These are phyloP conservation scores for Simplicillium sp. DNA, from an alignment of 2,329 filamentous ascomycete genomes.

Conservation along the genomic window DNA sequence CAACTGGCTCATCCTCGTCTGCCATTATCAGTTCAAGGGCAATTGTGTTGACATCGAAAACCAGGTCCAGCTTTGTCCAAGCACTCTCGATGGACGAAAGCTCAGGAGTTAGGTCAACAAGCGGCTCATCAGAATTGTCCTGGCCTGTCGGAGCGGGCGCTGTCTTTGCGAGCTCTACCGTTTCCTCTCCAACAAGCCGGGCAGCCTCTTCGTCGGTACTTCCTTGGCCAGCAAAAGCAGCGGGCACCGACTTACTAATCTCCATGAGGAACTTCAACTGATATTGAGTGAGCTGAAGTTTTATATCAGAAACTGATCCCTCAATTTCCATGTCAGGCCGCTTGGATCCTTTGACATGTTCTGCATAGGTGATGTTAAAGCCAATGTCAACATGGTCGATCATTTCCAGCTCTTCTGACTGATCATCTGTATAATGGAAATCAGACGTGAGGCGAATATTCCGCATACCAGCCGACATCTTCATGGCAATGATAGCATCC, in stretches of 20 bases:
- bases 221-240: conserved; percentile 61
- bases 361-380: conserved; percentile 85
- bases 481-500: conserved; percentile 69
- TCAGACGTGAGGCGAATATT: conserved; percentile 87
- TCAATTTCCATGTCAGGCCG: conserved; percentile 87
- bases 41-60: conserved; percentile 82
- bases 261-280: conserved; percentile 86
- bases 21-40: conserved; percentile 81
- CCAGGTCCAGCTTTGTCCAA: conserved; percentile 89
- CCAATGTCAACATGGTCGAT: conserved; percentile 94
- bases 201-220: conserved; percentile 66
- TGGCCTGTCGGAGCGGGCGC: conserved; percentile 15
- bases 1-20: conserved; percentile 66
- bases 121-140: conserved; percentile 25
- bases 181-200: conserved; percentile 57
- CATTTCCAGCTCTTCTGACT: conserved; percentile 82
- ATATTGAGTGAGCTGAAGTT: conserved; percentile 78
- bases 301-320: conserved; percentile 87
- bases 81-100: conserved; percentile 57
- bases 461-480: conserved; percentile 80
- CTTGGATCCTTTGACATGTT: conserved; percentile 68
- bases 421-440: conserved; percentile 66
- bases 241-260: conserved; percentile 77
- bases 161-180: conserved; percentile 37
- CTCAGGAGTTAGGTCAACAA: conserved; percentile 58